Conservation (phyloP, 108 stramenopile species). For the Craspedostauros australis region DNA sequence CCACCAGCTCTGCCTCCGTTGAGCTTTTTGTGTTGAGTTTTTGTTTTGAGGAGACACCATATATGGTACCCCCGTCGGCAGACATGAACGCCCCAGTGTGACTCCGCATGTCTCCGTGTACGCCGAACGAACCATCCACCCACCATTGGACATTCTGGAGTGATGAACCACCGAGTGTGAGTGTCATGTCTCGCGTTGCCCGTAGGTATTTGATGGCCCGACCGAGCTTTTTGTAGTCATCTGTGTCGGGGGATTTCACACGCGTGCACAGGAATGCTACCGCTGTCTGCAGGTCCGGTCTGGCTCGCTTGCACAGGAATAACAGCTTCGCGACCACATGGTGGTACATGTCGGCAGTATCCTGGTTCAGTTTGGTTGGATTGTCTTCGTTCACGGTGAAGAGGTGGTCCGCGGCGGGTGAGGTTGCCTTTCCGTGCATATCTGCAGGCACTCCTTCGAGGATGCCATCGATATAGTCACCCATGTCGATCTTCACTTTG, state of each 20-base stretch:
- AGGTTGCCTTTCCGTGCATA: neutral
- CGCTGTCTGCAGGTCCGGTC: slow-evolving; percentile 17
- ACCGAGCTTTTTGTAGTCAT: slow-evolving; percentile 19
- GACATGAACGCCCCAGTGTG: slow-evolving; percentile 25
- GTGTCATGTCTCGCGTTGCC: neutral
- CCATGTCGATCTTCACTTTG: slow-evolving; percentile 20
- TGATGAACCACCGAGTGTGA: neutral
- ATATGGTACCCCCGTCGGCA: slow-evolving; percentile 22
- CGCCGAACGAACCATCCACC: neutral
- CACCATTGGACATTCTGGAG: slow-evolving; percentile 9
- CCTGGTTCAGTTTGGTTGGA: slow-evolving; percentile 1
- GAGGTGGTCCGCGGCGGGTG: slow-evolving; percentile 3
- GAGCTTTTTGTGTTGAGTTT: too few relatives aligned
- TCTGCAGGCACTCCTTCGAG: slow-evolving; percentile 9
- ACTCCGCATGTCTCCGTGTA: slow-evolving; percentile 4
- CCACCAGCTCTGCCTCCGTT: slow-evolving; percentile 31
- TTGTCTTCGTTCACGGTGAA: slow-evolving; percentile 9
- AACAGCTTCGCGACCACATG: slow-evolving; percentile 13
- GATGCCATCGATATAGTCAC: slow-evolving; percentile 10
- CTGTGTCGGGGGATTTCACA: slow-evolving; percentile 10
- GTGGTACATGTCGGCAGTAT: slow-evolving; percentile 1
- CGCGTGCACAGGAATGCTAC: slow-evolving; percentile 27
- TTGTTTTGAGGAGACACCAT: slow-evolving; percentile 19
- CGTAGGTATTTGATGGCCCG: slow-evolving; percentile 16
- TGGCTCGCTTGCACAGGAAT: slow-evolving; percentile 7